phyloP scores from a whole-genome alignment of 768 basidiomycete genomes.

The Megacollybia marginata region DNA sequence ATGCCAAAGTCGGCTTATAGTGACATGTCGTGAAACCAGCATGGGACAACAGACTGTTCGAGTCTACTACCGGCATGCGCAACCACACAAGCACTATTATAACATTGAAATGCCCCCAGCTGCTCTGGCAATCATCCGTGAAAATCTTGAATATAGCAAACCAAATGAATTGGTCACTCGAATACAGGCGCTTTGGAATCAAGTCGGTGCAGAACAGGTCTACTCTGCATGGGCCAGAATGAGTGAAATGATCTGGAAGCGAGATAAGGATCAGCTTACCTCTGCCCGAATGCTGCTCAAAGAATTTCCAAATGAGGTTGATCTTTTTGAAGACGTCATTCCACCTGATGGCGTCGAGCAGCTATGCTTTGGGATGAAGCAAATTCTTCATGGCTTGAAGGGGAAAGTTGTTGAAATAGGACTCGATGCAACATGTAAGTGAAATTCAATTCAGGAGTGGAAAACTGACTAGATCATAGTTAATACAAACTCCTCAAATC shows the following conservation, averaged over 20 bases:
- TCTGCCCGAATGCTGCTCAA: conserved; percentile 16
- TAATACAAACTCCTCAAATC: conserved; percentile 5
- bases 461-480: conserved; percentile 3
- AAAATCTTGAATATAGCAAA: conserved; percentile 14
- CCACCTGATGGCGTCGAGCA: conserved; percentile 15
- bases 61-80: conserved; percentile 10
- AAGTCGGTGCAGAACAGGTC: conserved; percentile 14
- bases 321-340: too few species aligned
- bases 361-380: conserved; percentile 16
- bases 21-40: conserved; percentile 8
- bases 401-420: too few species aligned
- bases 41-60: neutral
- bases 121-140: conserved; percentile 13
- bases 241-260: conserved; percentile 18
- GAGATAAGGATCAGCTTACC: conserved; percentile 12
- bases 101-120: conserved; percentile 16
- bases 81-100: conserved; percentile 12
- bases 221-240: too few species aligned
- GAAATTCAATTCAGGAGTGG: neutral
- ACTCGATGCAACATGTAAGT: conserved; percentile 17
- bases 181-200: conserved; percentile 24
- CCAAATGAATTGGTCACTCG: conserved; percentile 20
- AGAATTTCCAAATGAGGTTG: too few species aligned
- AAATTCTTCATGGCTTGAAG: conserved; percentile 8
- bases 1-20: conserved; percentile 12